Conservation (phyloP, 495 filamentous ascomycete genomes). For the Xylaria nigripes region DNA sequence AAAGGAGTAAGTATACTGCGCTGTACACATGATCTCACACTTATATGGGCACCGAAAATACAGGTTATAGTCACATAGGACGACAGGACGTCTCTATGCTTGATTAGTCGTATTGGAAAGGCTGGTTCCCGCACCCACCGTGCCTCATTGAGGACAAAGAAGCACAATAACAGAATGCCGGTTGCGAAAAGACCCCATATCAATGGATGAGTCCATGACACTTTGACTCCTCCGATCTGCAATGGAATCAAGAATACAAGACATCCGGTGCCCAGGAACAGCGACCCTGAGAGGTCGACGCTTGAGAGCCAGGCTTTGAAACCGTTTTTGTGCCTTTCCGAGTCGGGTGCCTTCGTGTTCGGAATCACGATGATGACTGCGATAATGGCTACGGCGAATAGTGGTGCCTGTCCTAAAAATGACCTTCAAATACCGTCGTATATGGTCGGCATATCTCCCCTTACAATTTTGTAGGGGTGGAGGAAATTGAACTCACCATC, state of each 20-base stretch:
- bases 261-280: conserved; percentile 37
- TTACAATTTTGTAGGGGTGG: background rate
- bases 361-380: conserved; percentile 40
- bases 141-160: conserved; percentile 46
- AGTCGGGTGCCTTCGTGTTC: conserved; percentile 4
- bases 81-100: conserved; percentile 44
- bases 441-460: background rate
- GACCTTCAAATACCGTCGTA: conserved; percentile 36
- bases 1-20: background rate
- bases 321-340: background rate
- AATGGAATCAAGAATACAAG: conserved; percentile 48
- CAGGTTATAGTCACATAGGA: conserved; percentile 47
- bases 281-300: conserved; percentile 44
- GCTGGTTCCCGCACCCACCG: conserved; percentile 51
- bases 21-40: background rate
- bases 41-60: conserved; percentile 48
- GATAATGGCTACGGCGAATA: conserved; percentile 47
- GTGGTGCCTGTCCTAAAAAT: conserved; percentile 52
- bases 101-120: conserved; percentile 51
- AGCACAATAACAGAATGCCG: conserved; percentile 30
- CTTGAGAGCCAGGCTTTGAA: conserved; percentile 30
- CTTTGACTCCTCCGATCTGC: conserved; percentile 50
- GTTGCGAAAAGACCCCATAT: conserved; percentile 29
- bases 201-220: conserved; percentile 48
- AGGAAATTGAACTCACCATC: conserved; percentile 40